Conservation (phyloP, 2,329 filamentous ascomycete genomes). For the Alternaria longipes region DNA sequence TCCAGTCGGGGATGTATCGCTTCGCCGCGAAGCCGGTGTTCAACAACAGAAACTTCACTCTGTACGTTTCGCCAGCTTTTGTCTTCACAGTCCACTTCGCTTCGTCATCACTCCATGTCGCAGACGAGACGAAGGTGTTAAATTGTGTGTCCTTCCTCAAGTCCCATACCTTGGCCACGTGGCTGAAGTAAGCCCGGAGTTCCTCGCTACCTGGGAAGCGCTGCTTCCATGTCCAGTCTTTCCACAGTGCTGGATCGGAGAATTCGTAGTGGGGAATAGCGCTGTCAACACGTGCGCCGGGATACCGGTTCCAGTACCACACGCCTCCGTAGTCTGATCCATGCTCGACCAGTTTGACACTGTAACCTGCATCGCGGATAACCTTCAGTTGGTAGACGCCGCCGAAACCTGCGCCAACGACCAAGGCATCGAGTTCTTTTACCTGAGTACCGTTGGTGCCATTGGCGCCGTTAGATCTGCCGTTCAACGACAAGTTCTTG, state of each 20-base stretch:
- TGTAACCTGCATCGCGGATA: constrained; percentile 36
- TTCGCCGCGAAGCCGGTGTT: constrained; percentile 60
- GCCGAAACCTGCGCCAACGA: constrained; percentile 42
- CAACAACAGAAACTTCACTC: constrained; percentile 57
- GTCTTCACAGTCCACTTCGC: constrained; percentile 58
- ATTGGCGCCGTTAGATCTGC: not conserved
- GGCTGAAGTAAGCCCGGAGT: constrained; percentile 30
- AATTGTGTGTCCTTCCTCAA: constrained; percentile 47
- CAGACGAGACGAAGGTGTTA: constrained; percentile 54
- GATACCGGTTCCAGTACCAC: constrained; percentile 44
- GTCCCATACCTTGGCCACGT: constrained; percentile 32
- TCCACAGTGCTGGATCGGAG: constrained; percentile 29
- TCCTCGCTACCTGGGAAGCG: constrained; percentile 33
- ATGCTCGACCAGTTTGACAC: constrained; percentile 32
- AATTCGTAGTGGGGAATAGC: constrained; percentile 34
- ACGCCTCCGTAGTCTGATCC: constrained; percentile 32
- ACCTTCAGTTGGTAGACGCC: constrained; percentile 40
- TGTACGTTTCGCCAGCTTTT: constrained; percentile 50
- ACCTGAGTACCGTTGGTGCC: not conserved
- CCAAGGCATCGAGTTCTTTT: constrained; percentile 33
- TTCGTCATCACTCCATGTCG: constrained; percentile 50
- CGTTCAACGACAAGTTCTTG: constrained; percentile 1
- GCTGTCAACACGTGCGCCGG: constrained; percentile 40
- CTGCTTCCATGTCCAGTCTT: constrained; percentile 31
- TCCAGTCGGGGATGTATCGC: constrained; percentile 53